Evolutionary conservation across 768 basidiomycete genomes (phyloP).

Genomic region (Boletus speciosus): DNA sequence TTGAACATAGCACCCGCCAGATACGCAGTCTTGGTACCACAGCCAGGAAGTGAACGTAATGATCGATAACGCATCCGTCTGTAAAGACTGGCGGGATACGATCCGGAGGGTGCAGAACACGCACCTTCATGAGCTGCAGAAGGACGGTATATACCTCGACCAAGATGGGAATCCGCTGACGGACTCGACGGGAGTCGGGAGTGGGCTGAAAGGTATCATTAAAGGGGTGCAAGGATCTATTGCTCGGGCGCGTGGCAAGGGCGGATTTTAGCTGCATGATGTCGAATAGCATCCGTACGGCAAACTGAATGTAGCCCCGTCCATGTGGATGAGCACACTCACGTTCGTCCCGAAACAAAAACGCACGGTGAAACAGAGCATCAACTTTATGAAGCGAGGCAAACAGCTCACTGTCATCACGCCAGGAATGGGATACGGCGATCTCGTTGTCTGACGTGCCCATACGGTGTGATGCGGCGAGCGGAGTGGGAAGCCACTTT

Average conservation of each 20-base stretch:
- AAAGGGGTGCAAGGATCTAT: slow-evolving; percentile 43
- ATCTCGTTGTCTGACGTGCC: slow-evolving; percentile 1
- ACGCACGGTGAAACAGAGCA: background rate
- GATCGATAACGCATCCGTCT: slow-evolving; percentile 52
- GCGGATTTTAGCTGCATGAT: slow-evolving; percentile 31
- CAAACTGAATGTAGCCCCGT: background rate
- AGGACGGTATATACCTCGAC: slow-evolving; percentile 60
- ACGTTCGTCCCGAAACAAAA: background rate
- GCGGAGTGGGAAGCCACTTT: slow-evolving; percentile 34
- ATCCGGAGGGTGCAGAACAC: slow-evolving; percentile 57
- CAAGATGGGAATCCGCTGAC: slow-evolving; percentile 38
- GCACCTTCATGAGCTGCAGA: slow-evolving; percentile 40
- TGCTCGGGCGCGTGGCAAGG: slow-evolving; percentile 40
- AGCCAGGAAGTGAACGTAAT: slow-evolving; percentile 68
- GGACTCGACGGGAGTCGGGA: slow-evolving; percentile 38
- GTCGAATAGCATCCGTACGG: slow-evolving; percentile 13
- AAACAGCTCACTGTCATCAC: background rate
- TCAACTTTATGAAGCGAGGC: background rate
- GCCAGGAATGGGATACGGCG: background rate
- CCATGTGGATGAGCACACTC: background rate
- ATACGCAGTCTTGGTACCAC: slow-evolving; percentile 71
- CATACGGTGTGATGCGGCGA: slow-evolving; percentile 12
- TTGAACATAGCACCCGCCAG: slow-evolving; percentile 22
- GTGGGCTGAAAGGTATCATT: slow-evolving; percentile 37
- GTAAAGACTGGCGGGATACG: slow-evolving; percentile 53